Evolutionary conservation across 768 basidiomycete genomes (phyloP).

Genomic region (Hygrophoropsis aurantiaca): DNA sequence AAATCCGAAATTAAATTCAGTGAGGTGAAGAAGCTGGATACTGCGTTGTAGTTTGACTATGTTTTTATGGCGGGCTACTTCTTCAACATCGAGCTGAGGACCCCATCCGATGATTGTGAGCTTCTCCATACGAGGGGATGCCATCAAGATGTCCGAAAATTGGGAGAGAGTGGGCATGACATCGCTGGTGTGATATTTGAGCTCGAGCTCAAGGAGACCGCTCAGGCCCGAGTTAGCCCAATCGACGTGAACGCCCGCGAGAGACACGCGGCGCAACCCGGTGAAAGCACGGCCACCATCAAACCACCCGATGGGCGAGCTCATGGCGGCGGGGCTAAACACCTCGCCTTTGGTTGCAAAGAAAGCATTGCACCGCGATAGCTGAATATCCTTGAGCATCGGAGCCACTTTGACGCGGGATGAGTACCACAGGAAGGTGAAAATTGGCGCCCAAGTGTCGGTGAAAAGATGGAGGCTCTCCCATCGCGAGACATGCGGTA

Average conservation of each 20-base stretch:
- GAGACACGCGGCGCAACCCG: conserved; percentile 39
- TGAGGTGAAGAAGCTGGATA: conserved; percentile 27
- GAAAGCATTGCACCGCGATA: conserved; percentile 60
- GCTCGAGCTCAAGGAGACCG: conserved; percentile 46
- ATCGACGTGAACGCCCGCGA: conserved; percentile 59
- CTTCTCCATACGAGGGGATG: conserved; percentile 37
- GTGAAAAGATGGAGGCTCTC: conserved; percentile 47
- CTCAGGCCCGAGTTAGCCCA: conserved; percentile 44
- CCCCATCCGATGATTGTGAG: conserved; percentile 58
- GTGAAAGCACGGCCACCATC: conserved; percentile 27
- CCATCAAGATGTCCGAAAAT: conserved; percentile 42
- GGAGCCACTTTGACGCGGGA: conserved; percentile 32
- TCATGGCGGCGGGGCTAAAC: conserved; percentile 45
- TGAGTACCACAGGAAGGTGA: conserved; percentile 47
- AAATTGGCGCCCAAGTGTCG: conserved; percentile 62
- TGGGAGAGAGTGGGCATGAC: conserved; percentile 53
- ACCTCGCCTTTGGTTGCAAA: conserved; percentile 43
- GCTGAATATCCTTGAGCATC: conserved; percentile 38
- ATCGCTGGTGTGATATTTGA: conserved; percentile 56
- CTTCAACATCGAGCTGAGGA: conserved; percentile 30
- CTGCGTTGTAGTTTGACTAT: conserved; percentile 1
- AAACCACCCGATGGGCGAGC: conserved; percentile 44
- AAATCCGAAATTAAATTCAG: conserved; percentile 42
- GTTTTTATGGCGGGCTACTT: neutral
- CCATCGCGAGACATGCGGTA: conserved; percentile 49